Evolutionary conservation across 2,329 filamentous ascomycete species (phyloP), one percentile per base, ranked within the genome.

Genomic region (Fusarium citri): DNA sequence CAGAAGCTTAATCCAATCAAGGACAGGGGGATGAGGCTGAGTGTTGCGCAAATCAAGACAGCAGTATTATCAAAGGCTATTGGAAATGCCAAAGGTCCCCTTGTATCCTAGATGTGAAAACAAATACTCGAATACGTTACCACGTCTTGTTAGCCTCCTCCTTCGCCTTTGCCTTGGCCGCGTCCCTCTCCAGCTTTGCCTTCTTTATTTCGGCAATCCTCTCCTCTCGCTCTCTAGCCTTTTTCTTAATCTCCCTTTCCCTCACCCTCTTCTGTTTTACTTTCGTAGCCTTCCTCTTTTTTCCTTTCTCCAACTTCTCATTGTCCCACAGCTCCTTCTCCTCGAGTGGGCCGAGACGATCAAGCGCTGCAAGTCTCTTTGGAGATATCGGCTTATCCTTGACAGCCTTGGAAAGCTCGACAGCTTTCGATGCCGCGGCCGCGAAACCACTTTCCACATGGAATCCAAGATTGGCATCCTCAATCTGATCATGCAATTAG

Each of bases 401-500:
- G 34, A n/a, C 34, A n/a, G 34, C 34, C 10, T 58, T 10, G 12
- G 78, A 78, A 18, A 80, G 61, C 12, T 78, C 73, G 3, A 83
- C 80, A 4, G 75, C 79, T 31, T 72, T 77, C 55, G 65, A 72
- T 1, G 80, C 76, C 30, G 77, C 80, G 12, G 75, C 69, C 2
- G 80, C 81, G 54, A 83, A 83, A 25, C 80, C 80, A 1, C 78
- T 76, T 40, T 83, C 80, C 0, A 83, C 79, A 5, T 79, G 48
- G 2, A 83, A 66, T 1, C 79, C 79, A 47, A 82, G 50, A 26
- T 79, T 63, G 0, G 80, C 79, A 18, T 79, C 74, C 16, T 77
- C 70, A 2, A 83, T 72, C 81, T 83, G 30, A 1, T 16, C 9
- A 0, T 6, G 1, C 7, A 1, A 7, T 65, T 30, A 61, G 57